Conservation (phyloP, 371 early-diverging fungal genomes). For the Mortierella sp. region DNA sequence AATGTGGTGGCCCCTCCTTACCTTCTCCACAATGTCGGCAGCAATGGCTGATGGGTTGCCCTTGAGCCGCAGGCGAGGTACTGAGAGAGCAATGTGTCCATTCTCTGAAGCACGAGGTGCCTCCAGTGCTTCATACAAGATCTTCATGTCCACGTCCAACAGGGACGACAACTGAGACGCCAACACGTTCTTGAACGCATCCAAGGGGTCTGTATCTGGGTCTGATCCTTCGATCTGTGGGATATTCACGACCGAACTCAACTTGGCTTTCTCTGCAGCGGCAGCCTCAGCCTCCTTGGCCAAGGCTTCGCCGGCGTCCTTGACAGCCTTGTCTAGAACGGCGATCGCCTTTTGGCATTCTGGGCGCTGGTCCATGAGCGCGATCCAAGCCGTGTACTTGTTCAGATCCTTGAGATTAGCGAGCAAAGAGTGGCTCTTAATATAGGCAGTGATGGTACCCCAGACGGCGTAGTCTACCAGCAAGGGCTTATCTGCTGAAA, state of each 20-base stretch:
- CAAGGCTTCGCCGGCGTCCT: conserved; percentile 43
- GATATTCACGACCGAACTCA: conserved; percentile 26
- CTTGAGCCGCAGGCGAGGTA: conserved; percentile 86
- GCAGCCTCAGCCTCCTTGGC: conserved; percentile 40
- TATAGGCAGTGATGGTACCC: conserved; percentile 55
- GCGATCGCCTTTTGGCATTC: conserved; percentile 49
- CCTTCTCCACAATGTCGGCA: conserved; percentile 76
- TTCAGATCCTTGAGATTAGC: conserved; percentile 44
- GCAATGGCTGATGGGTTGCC: conserved; percentile 86
- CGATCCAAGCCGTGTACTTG: conserved; percentile 53
- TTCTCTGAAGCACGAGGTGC: conserved; percentile 71
- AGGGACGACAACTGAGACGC: conserved; percentile 60
- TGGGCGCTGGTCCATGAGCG: conserved; percentile 36
- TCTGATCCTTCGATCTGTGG: conserved; percentile 59
- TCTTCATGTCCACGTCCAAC: conserved; percentile 59
- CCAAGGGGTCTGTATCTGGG: conserved; percentile 63
- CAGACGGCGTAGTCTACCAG: conserved; percentile 61
- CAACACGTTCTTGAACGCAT: conserved; percentile 66
- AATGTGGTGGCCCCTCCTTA: conserved; percentile 33
- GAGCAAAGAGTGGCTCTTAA: conserved; percentile 50
- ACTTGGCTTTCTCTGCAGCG: conserved; percentile 54
- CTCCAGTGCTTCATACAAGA: conserved; percentile 64
- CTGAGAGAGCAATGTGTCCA: conserved; percentile 85
- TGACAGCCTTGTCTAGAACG: conserved; percentile 53
- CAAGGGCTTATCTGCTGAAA: conserved; percentile 50